Evolutionary conservation across 257 asterid species (phyloP), one percentile per base, ranked within the genome.

Genomic region (Handroanthus guayacan): DNA sequence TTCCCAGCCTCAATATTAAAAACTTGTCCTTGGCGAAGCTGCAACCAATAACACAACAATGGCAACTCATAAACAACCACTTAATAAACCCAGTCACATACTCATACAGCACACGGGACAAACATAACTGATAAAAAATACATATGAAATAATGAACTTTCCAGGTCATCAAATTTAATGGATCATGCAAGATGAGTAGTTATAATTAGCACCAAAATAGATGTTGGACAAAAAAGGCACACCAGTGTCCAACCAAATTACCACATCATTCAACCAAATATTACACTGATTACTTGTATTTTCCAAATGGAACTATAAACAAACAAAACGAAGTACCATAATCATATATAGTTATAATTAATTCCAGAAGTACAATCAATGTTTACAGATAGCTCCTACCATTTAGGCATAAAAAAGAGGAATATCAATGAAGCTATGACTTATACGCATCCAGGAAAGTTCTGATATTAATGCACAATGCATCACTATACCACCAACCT

Each of bases 1-100:
- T 93, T 93, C 77, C 98, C 99, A 66, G 93, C 97, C 84, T 95
- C 98, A 69, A 91, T 91, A 82, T 95, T 93, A 75, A 90, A 95
- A 55, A 95, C 96, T 82, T 84, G 85, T 48, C 99, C 99, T 86
- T 87, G 91, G 47, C 91, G 91, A 66, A 93, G 95, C 99, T 95
- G 92, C 36, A 73, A 80, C 36, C 79, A 74, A 60, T 76, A 62
- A 56, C 74, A 51, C 8, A 75, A 51, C 11, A 69, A 10, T 41
- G 76, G 41, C 38, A 61, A 75, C 36, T 43, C 44, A 44, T 43
- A 20, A 58, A 25, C 9, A 71, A 55, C 60, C 74, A 69, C 11
- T 37, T 5, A 41, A 36, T 18, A 62, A 60, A 86, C 61, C 12
- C n/a, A 64, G 39, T 47, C 48, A 62, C 12, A 50, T 14, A 38